Base-by-base conservation (phyloP, 192 early-diverging fungal species). In the Entomortierella lignicola region DNA sequence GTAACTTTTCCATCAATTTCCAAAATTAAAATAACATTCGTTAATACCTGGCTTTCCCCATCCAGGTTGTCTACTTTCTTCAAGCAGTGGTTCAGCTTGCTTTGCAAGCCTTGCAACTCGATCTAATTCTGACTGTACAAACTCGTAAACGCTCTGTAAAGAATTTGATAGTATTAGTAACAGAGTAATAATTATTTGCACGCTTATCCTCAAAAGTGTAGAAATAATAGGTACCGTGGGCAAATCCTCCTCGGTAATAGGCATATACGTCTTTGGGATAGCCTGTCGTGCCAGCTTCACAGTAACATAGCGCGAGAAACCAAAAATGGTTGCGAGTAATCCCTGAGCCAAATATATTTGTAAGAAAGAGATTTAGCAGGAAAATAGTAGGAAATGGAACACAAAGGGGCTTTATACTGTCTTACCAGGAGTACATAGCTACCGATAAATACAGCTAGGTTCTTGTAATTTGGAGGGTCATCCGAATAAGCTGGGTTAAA, bases 251-350 rank as follows among this genome's bases (percentile, higher is more conserved):
- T 68, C 31, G 23, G 75, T 75, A 55, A 86, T 86, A 1, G 84
- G 85, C 53, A 86, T 70, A 39, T 84, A 85, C 0, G 83, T 55
- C 51, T 89, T 89, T 50, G 88, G 88, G 29, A 89, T 89, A 44
- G 82, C 81, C 26, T 66, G 68, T 27, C 85, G 58, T n/a, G 85
- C 75, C 52, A 75, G 61, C 52, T 83, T 84, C 10, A 86, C 84
- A 23, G 71, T 85, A 8, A 84, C 63, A 32, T 86, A 66, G 4
- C 88, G 86, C 48, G 82, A 82, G 58, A 83, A 86, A 5, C 82
- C 82, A 74, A 87, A 81, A 11, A 85, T 79, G 2, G 83, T 69
- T 5, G 86, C 69, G 10, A 83, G 23, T 26, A 89, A 26, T 7
- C 85, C 85, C 88, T 89, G 67, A 23, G 41, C 21, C 8, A 44